Evolutionary conservation across 1,139 yeast species (phyloP).

Genomic region (Pichia cactophila): DNA sequence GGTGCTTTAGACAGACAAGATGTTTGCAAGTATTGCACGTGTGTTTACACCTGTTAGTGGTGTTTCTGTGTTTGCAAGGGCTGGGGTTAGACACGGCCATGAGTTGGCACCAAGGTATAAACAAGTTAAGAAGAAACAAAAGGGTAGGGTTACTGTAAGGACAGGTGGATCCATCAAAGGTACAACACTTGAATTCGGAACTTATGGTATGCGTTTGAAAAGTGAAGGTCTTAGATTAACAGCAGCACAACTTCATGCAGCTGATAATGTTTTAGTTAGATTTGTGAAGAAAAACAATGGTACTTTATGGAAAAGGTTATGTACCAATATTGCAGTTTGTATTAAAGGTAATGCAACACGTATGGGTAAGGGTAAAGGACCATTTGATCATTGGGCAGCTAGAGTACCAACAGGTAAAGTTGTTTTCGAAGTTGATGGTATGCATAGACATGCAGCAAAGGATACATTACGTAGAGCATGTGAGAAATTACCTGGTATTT

Average conservation of each 20-base stretch:
- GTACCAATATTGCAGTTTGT: slow-evolving; percentile 85
- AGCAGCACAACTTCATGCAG: slow-evolving; percentile 89
- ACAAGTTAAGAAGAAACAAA: slow-evolving; percentile 71
- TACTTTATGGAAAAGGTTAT: slow-evolving; percentile 68
- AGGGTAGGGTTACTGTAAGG: slow-evolving; percentile 91
- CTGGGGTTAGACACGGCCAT: slow-evolving; percentile 55
- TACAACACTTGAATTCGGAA: slow-evolving; percentile 71
- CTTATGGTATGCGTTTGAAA: slow-evolving; percentile 79
- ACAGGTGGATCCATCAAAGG: slow-evolving; percentile 94
- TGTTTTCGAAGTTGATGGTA: slow-evolving; percentile 74
- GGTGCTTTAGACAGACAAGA: neutral
- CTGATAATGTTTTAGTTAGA: slow-evolving; percentile 79
- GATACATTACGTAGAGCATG: slow-evolving; percentile 91
- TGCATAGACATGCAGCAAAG: slow-evolving; percentile 85
- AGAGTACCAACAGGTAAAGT: slow-evolving; percentile 95
- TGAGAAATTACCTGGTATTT: slow-evolving; percentile 85
- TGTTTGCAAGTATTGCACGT: neutral
- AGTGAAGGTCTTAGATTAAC: slow-evolving; percentile 79
- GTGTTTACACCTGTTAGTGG: neutral
- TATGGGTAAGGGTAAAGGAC: slow-evolving; percentile 99
- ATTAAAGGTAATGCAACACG: slow-evolving; percentile 97
- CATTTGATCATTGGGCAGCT: slow-evolving; percentile 94
- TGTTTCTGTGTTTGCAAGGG: slow-evolving; percentile 1
- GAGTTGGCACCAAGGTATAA: slow-evolving; percentile 84
- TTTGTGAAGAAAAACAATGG: slow-evolving; percentile 68